A percentile compares a stretch with the other conserved stretches of the same genome.
Evolutionary conservation across 2,329 filamentous ascomycete genomes (phyloP).

Genomic region (Didymosphaeria variabile): DNA sequence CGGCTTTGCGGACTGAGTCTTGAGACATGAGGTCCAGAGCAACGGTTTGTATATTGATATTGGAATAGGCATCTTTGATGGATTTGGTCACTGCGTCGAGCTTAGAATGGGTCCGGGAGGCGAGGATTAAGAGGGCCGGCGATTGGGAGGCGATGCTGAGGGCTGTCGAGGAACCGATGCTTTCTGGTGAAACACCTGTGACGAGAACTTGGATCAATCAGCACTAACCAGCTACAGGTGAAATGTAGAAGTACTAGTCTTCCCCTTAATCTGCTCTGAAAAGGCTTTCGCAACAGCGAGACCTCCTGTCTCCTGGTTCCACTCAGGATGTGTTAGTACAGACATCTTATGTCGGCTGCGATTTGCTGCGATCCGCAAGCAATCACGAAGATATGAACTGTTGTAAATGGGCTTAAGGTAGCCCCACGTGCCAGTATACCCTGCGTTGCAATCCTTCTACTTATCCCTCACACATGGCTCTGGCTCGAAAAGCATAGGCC

Average conservation of each 20-base stretch:
- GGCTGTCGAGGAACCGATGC: conserved; percentile 43
- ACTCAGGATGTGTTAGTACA: conserved; percentile 48
- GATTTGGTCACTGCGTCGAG: conserved; percentile 49
- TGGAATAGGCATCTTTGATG: conserved; percentile 43
- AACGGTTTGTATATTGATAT: conserved; percentile 32
- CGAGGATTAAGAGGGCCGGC: conserved; percentile 41
- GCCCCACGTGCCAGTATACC: background rate
- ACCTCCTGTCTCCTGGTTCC: conserved; percentile 42
- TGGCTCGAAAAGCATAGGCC: background rate
- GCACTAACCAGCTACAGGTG: background rate
- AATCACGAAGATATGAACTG: background rate
- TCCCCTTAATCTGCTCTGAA: conserved; percentile 35
- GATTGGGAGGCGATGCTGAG: conserved; percentile 38
- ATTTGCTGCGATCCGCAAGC: too few species aligned
- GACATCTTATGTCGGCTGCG: conserved; percentile 15
- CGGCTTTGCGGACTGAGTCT: conserved; percentile 47
- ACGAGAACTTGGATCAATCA: conserved; percentile 48
- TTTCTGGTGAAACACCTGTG: conserved; percentile 42
- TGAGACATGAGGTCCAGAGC: conserved; percentile 53
- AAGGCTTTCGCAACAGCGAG: conserved; percentile 44
- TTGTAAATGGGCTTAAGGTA: background rate
- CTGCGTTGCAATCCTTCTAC: background rate
- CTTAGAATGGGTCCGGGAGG: conserved; percentile 56
- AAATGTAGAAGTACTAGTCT: conserved; percentile 28
- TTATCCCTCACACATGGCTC: background rate